Percentiles rank a stretch among this genome's conserved stretches.
These are phyloP conservation scores for Blastocystis sp. DNA, from an alignment of 352 stramenopile species.

Conservation along the genomic window DNA sequence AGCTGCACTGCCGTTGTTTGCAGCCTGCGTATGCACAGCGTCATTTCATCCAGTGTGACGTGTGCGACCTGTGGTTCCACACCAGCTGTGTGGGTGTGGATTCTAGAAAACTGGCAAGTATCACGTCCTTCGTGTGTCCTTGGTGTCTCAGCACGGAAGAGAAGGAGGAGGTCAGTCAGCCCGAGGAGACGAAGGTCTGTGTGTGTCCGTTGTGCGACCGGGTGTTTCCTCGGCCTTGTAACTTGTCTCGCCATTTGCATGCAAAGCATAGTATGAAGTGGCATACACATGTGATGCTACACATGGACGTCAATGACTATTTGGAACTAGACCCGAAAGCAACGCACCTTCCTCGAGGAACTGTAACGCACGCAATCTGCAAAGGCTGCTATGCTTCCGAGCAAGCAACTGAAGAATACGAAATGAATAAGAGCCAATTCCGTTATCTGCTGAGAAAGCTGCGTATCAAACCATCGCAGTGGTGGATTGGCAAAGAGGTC, in stretches of 20 bases:
- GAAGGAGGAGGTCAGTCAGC: background rate
- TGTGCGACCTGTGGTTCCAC: slow-evolving; percentile 54
- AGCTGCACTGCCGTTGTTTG: slow-evolving; percentile 16
- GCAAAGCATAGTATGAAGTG: slow-evolving; percentile 56
- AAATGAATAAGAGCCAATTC: slow-evolving; percentile 23
- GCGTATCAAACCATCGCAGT: slow-evolving; percentile 15
- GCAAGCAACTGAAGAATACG: background rate
- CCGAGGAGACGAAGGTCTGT: background rate
- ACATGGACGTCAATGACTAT: slow-evolving; percentile 54
- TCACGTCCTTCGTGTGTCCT: slow-evolving; percentile 29
- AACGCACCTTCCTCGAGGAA: background rate
- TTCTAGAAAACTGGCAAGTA: background rate
- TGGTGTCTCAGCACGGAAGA: background rate
- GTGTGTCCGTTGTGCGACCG: slow-evolving; percentile 21
- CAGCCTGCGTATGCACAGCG: background rate
- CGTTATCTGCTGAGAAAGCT: slow-evolving; percentile 46
- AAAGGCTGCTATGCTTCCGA: background rate
- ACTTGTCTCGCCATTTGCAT: slow-evolving; percentile 50
- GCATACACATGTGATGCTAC: slow-evolving; percentile 28
- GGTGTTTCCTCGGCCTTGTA: slow-evolving; percentile 48
- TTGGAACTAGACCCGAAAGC: background rate
- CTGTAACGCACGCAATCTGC: background rate
- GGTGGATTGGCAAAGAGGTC: slow-evolving; percentile 44
- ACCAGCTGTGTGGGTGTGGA: slow-evolving; percentile 33
- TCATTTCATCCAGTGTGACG: slow-evolving; percentile 56